Base-by-base conservation (phyloP, 176 grass and related monocot species). In the Oryza coarctata region DNA sequence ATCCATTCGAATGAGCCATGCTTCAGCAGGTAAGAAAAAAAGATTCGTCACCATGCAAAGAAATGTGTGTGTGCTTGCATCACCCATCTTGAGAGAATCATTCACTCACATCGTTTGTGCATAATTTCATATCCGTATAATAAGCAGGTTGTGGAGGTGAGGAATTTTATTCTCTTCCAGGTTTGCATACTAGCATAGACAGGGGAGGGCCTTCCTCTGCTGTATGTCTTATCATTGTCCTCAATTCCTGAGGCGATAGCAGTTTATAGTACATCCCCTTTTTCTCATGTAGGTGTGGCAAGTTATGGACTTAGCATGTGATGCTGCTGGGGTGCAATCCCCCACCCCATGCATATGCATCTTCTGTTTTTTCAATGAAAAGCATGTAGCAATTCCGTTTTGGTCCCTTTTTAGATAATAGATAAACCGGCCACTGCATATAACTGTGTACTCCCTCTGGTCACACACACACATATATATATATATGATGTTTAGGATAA, bases 81-180 rank as follows among this genome's bases (percentile, higher is more conserved):
- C 71, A 22, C 3, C 10, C 4, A 44, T 27, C 71, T 50, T 60
- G n/a, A 60, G n/a, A 73, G 7, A 73, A 31, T 73, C 71, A 50
- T 50, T 50, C 43, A 22, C 40, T 31, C 18, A 22, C 15, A 11
- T 11, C 22, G 55, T 50, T 3, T 49, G 41, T 9, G 14, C 15
- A 22, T 73, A 50, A 28, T 14, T 72, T 5, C 14, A 29, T 23
- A 25, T 60, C 55, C 55, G 13, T 41, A 20, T 5, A 36, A 9
- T 32, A 22, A 20, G 49, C 12, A 47, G 49, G 20, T 22, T 32
- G 65, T 2, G 31, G 20, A 55, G 18, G 31, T 22, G 68, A 70
- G 12, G 68, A 15, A 70, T 20, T 50, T 50, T 26, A 73, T 73
- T 73, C 71, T 50, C 71, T 32, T 74, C 44, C 17, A 72, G 70